Percentiles rank a stretch among this genome's conserved stretches.
These are phyloP conservation scores for Poronia punctata DNA, from an alignment of 495 filamentous ascomycete species.

Conservation along the genomic window DNA sequence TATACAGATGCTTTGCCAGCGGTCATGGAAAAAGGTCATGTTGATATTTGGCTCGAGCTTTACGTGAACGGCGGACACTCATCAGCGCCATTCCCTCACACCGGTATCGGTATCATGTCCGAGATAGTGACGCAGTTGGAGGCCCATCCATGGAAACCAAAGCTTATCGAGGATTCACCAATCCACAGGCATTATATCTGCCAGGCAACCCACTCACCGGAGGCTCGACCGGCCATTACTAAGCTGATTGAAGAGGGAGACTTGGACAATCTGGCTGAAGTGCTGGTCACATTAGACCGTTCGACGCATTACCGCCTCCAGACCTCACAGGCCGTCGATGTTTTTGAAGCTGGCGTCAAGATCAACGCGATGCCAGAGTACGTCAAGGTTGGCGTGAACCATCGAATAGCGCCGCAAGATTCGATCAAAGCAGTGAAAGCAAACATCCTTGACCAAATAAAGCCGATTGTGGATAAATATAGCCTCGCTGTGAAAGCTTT, in stretches of 20 bases:
- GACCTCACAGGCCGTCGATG: conserved; percentile 46
- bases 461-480: conserved; percentile 46
- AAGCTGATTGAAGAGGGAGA: conserved; percentile 40
- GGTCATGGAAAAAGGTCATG: conserved; percentile 46
- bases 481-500: conserved; percentile 46
- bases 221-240: conserved; percentile 25
- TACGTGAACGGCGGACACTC: conserved; percentile 55
- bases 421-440: conserved; percentile 40
- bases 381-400: conserved; percentile 53
- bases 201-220: conserved; percentile 25
- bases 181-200: conserved; percentile 47
- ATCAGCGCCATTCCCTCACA: conserved; percentile 53
- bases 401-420: conserved; percentile 57
- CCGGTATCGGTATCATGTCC: conserved; percentile 55
- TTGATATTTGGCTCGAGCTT: conserved; percentile 47
- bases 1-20: conserved; percentile 40
- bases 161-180: conserved; percentile 28
- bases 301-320: conserved; percentile 56
- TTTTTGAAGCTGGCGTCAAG: conserved; percentile 40
- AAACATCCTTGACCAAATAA: conserved; percentile 43
- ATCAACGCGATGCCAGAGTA: conserved; percentile 61
- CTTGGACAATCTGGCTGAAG: conserved; percentile 51
- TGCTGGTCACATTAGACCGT: conserved; percentile 41
- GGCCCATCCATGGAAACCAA: conserved; percentile 46
- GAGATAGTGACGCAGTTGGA: conserved; percentile 56